These are phyloP conservation scores for Ogataea pini DNA, from an alignment of 805 yeast species.

Conservation along the genomic window DNA sequence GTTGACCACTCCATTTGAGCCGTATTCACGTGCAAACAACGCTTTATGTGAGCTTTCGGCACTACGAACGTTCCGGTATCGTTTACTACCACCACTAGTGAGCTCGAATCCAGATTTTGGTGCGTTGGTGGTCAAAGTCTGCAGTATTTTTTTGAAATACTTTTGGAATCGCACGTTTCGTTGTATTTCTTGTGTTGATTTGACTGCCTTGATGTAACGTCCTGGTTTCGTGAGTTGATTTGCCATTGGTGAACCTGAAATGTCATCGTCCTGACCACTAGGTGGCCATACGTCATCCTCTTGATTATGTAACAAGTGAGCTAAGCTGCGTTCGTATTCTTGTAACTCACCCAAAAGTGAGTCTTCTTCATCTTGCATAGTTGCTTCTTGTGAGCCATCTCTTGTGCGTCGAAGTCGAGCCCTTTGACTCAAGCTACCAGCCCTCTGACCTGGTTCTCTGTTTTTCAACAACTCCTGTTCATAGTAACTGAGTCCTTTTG, in stretches of 20 bases:
- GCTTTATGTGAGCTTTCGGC: background rate
- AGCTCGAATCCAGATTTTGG: constrained; percentile 31
- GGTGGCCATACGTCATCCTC: constrained; percentile 2
- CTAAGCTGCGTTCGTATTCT: constrained; percentile 18
- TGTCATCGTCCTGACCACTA: background rate
- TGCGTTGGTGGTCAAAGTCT: constrained; percentile 21
- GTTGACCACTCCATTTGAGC: constrained; percentile 30
- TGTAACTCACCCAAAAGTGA: constrained; percentile 9
- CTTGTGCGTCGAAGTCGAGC: background rate
- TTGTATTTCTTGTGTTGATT: constrained; percentile 20
- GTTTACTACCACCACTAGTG: constrained; percentile 1
- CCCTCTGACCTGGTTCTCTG: constrained; percentile 5
- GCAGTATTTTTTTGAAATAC: constrained; percentile 25
- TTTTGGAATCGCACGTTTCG: constrained; percentile 23
- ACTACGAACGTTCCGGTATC: background rate
- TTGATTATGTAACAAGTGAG: constrained; percentile 7
- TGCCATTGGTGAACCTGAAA: background rate
- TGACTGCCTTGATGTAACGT: constrained; percentile 11
- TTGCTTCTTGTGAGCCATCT: background rate
- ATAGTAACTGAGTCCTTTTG: constrained; percentile 19
- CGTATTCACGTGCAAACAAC: constrained; percentile 27
- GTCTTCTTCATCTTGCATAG: constrained; percentile 7
- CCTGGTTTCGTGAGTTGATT: constrained; percentile 5
- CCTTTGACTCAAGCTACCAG: background rate
- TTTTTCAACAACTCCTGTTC: constrained; percentile 21